phyloP scores from a whole-genome alignment of 371 early-diverging fungal species.

The Batrachochytrium dendrobatidis region DNA sequence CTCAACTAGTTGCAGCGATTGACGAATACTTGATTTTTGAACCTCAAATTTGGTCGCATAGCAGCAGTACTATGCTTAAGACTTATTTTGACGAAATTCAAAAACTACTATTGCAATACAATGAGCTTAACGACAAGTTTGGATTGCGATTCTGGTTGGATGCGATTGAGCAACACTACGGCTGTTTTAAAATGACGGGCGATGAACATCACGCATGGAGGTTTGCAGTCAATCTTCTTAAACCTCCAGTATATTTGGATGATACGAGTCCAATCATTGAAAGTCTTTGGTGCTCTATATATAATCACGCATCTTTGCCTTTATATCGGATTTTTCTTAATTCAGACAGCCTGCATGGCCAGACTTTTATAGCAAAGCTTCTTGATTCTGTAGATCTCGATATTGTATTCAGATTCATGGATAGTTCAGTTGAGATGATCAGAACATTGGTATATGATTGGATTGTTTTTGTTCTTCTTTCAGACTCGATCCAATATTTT shows the following conservation, averaged over 20 bases:
- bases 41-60: slow-evolving; percentile 24
- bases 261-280: not conserved
- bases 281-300: slow-evolving; percentile 6
- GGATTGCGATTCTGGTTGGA: slow-evolving; percentile 2
- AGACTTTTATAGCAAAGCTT: not conserved
- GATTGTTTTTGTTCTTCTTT: not conserved
- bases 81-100: slow-evolving; percentile 4
- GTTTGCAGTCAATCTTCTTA: not conserved
- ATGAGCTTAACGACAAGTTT: not conserved
- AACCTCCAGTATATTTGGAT: not conserved
- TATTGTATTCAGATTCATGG: not conserved
- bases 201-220: slow-evolving; percentile 4
- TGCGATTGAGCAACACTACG: slow-evolving; percentile 7
- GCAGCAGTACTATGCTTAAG: not conserved
- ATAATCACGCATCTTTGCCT: not conserved
- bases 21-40: slow-evolving; percentile 5
- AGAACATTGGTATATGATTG: not conserved
- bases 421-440: not conserved
- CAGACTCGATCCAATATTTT: not conserved
- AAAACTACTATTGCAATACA: not conserved
- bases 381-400: not conserved
- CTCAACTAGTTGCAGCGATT: not conserved
- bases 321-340: slow-evolving; percentile 5
- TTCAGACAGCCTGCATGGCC: not conserved
- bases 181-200: not conserved